Percentiles rank a stretch among this genome's conserved stretches.
phyloP scores from a whole-genome alignment of 2,329 filamentous ascomycete genomes.

The Pleurostoma richardsiae region DNA sequence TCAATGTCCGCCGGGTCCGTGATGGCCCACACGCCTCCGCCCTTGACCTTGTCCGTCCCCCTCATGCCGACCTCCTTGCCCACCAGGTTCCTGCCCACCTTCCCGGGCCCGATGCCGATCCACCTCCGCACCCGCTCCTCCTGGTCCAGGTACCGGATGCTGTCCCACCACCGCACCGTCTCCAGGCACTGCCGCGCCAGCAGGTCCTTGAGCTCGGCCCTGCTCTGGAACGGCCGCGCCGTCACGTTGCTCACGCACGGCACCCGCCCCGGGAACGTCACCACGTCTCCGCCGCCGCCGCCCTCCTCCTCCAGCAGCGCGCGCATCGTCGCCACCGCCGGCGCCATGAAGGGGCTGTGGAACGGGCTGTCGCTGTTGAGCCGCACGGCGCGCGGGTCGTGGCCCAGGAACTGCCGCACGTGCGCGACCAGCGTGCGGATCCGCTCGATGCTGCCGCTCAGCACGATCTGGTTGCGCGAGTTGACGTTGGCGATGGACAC shows the following conservation, averaged over 20 bases:
- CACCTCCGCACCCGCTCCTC: slow-evolving; percentile 76
- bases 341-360: slow-evolving; percentile 87
- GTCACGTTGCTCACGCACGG: slow-evolving; percentile 85
- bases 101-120: slow-evolving; percentile 89
- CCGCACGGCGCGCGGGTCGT: slow-evolving; percentile 83
- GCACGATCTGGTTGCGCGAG: slow-evolving; percentile 91
- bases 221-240: slow-evolving; percentile 69
- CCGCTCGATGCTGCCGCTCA: slow-evolving; percentile 79
- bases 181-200: slow-evolving; percentile 81
- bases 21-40: slow-evolving; percentile 89
- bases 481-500: slow-evolving; percentile 93
- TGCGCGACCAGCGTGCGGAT: slow-evolving; percentile 81
- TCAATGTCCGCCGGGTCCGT: slow-evolving; percentile 75
- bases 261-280: slow-evolving; percentile 70
- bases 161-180: slow-evolving; percentile 93
- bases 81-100: slow-evolving; percentile 88
- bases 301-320: slow-evolving; percentile 56
- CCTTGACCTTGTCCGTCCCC: slow-evolving; percentile 71
- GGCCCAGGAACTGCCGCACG: slow-evolving; percentile 81
- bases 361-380: slow-evolving; percentile 87
- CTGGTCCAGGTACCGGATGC: slow-evolving; percentile 83
- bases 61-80: slow-evolving; percentile 92
- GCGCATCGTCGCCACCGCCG: slow-evolving; percentile 71
- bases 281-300: slow-evolving; percentile 53
- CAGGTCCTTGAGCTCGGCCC: slow-evolving; percentile 71